phyloP scores from a whole-genome alignment of 495 filamentous ascomycete genomes.

The Ascodesmis nigricans region DNA sequence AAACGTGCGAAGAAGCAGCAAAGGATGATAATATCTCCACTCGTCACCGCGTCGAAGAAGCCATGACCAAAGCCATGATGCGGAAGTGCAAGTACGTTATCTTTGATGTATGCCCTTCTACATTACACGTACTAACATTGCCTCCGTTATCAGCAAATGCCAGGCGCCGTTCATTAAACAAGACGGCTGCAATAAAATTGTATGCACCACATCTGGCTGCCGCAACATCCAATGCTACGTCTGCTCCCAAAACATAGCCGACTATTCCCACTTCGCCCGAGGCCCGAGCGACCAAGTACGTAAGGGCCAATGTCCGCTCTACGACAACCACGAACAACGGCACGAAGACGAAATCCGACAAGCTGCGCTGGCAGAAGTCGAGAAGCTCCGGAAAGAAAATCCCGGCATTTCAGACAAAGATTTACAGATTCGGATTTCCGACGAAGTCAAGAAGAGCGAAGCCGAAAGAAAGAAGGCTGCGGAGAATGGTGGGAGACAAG shows the following conservation, averaged over 20 bases:
- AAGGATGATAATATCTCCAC: slow-evolving; percentile 36
- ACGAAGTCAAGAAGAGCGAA: slow-evolving; percentile 28
- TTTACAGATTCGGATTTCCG: slow-evolving; percentile 36
- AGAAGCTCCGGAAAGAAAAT: slow-evolving; percentile 34
- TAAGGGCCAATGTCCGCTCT: slow-evolving; percentile 41
- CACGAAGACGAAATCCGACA: slow-evolving; percentile 43
- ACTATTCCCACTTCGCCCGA: slow-evolving; percentile 33
- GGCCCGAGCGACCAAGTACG: too few relatives aligned
- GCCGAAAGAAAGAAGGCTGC: background rate
- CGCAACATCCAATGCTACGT: slow-evolving; percentile 28
- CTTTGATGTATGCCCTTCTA: background rate
- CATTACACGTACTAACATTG: slow-evolving; percentile 18
- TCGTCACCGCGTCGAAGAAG: slow-evolving; percentile 54
- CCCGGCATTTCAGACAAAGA: slow-evolving; percentile 35
- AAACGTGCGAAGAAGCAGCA: slow-evolving; percentile 44
- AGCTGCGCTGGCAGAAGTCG: slow-evolving; percentile 39
- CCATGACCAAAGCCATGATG: slow-evolving; percentile 58
- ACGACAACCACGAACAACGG: slow-evolving; percentile 38
- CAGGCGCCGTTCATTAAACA: slow-evolving; percentile 46
- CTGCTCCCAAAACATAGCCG: slow-evolving; percentile 37
- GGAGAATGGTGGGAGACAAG: too few relatives aligned
- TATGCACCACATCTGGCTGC: slow-evolving; percentile 13
- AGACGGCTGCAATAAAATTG: slow-evolving; percentile 66
- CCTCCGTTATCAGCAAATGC: slow-evolving; percentile 24
- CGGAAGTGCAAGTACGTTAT: slow-evolving; percentile 44